phyloP scores from a whole-genome alignment of 768 basidiomycete species.

The Calvatia gigantea region DNA sequence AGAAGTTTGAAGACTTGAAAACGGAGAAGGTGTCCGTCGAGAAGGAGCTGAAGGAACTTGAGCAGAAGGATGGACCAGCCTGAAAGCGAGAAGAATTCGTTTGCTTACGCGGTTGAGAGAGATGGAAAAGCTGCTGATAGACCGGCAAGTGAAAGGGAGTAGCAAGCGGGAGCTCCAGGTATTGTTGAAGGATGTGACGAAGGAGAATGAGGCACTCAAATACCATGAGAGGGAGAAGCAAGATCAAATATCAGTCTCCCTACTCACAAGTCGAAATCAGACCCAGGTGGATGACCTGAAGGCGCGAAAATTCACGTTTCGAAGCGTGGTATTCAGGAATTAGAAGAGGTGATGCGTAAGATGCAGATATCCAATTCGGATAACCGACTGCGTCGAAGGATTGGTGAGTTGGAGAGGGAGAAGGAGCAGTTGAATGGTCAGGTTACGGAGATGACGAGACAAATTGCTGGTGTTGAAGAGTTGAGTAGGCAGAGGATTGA shows the following conservation, averaged over 20 bases:
- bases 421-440: conserved; percentile 32
- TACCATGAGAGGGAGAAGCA: conserved; percentile 31
- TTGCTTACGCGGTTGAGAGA: conserved; percentile 26
- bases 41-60: conserved; percentile 22
- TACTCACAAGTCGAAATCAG: conserved; percentile 29
- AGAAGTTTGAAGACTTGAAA: conserved; percentile 18
- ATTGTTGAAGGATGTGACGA: conserved; percentile 34
- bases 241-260: conserved; percentile 30
- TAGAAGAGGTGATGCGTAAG: conserved; percentile 27
- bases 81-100: conserved; percentile 25
- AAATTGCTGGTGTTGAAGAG: conserved; percentile 20
- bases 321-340: conserved; percentile 26
- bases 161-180: conserved; percentile 33
- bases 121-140: conserved; percentile 29
- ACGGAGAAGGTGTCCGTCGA: conserved; percentile 20
- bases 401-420: conserved; percentile 28
- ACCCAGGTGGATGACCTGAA: conserved; percentile 28
- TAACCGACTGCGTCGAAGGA: conserved; percentile 20
- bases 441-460: conserved; percentile 23
- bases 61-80: conserved; percentile 20
- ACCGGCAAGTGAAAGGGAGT: conserved; percentile 18
- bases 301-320: conserved; percentile 30
- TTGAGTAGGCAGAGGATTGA: conserved; percentile 24
- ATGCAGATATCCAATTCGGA: conserved; percentile 27
- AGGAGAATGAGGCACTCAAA: conserved; percentile 38